phyloP scores from a whole-genome alignment of 1,284 basidiomycete genomes.

The Stereum hirsutum region DNA sequence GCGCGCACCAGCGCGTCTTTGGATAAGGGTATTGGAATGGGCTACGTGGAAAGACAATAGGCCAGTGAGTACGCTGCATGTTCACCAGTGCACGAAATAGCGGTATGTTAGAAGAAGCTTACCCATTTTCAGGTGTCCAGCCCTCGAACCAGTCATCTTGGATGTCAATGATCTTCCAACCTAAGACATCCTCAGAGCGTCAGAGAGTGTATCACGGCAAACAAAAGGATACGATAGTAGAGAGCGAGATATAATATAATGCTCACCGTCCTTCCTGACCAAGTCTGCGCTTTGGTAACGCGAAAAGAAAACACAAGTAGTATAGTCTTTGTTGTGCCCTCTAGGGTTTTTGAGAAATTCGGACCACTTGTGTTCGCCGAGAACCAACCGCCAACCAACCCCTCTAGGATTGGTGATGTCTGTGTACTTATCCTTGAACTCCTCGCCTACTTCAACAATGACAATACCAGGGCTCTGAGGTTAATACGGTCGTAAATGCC shows the following conservation, averaged over 20 bases:
- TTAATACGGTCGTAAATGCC: no score
- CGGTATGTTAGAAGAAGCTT: no score
- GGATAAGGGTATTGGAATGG: no score
- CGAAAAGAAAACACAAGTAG: slow-evolving; percentile 45
- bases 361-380: slow-evolving; percentile 59
- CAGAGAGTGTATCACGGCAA: neutral
- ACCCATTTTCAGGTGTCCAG: no score
- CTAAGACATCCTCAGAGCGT: slow-evolving; percentile 26
- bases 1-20: no score
- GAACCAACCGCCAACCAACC: slow-evolving; percentile 35
- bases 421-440: slow-evolving; percentile 21
- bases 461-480: slow-evolving; percentile 64
- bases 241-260: neutral
- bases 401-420: no score
- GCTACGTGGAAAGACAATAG: no score
- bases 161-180: slow-evolving; percentile 55
- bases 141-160: slow-evolving; percentile 43
- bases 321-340: slow-evolving; percentile 29
- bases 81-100: no score
- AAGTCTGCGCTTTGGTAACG: slow-evolving; percentile 31
- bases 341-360: slow-evolving; percentile 40
- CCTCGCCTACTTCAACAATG: slow-evolving; percentile 46
- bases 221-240: neutral
- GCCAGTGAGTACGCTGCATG: no score
- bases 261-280: slow-evolving; percentile 34